Evolutionary conservation across 129 eudicot genomes (phyloP).

Genomic region (Gnaphalium uliginosum): DNA sequence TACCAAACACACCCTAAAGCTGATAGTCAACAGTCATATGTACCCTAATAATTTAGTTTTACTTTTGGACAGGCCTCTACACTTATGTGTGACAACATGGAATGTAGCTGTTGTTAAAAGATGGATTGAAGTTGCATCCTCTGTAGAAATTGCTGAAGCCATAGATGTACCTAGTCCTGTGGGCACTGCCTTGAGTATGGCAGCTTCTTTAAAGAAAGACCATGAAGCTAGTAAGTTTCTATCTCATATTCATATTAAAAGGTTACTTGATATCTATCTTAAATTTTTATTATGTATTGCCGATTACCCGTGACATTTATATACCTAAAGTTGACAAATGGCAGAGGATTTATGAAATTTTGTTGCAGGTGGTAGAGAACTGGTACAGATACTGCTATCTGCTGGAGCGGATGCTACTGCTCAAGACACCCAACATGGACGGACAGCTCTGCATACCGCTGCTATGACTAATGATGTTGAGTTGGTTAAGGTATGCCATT

Average conservation of each 20-base stretch:
- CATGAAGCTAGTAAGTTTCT: conserved; percentile 77
- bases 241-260: conserved; percentile 7
- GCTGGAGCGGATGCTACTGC: conserved; percentile 94
- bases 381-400: conserved; percentile 74
- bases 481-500: conserved; percentile 68
- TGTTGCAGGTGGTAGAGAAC: conserved; percentile 85
- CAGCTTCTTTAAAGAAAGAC: conserved; percentile 87
- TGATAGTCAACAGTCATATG: not conserved
- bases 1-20: too few species aligned
- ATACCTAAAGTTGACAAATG: not conserved
- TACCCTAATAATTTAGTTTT: conserved; percentile 3
- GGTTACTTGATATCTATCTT: not conserved
- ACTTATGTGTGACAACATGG: conserved; percentile 84
- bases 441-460: conserved; percentile 94
- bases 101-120: conserved; percentile 93
- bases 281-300: not conserved
- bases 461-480: conserved; percentile 91
- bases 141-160: conserved; percentile 72
- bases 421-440: conserved; percentile 77
- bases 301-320: not conserved
- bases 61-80: conserved; percentile 71
- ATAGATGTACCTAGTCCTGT: conserved; percentile 77
- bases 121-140: conserved; percentile 88
- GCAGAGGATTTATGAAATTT: conserved; percentile 6
- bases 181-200: conserved; percentile 97